phyloP scores from a whole-genome alignment of 331 rosid species.

The Phaseolus coccineus region DNA sequence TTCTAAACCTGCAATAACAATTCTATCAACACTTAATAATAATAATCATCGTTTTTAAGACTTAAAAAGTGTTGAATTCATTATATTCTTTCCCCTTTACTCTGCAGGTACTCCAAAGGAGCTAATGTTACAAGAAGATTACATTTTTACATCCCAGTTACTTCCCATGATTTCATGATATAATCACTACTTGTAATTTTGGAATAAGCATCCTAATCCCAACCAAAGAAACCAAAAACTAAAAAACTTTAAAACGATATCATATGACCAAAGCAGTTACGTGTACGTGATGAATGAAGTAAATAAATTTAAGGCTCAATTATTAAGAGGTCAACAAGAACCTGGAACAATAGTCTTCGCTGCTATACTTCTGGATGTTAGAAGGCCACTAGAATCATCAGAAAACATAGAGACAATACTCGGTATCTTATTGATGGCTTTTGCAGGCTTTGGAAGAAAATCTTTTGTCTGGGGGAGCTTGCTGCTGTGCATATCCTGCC shows the following conservation, averaged over 20 bases:
- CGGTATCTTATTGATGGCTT: constrained; percentile 51
- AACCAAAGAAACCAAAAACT: not conserved
- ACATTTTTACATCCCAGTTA: not conserved
- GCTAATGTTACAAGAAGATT: not conserved
- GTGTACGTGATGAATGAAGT: constrained; percentile 2
- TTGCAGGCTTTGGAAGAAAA: constrained; percentile 59
- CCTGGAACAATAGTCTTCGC: constrained; percentile 62
- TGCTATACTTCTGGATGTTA: constrained; percentile 53
- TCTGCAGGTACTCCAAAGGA: not conserved
- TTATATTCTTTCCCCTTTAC: too few species aligned
- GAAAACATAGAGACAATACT: constrained; percentile 42
- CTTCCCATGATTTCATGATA: not conserved
- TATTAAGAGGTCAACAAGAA: constrained; percentile 44
- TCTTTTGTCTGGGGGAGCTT: constrained; percentile 64
- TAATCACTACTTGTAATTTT: not conserved
- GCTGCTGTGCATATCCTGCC: constrained; percentile 56
- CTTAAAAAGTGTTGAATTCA: too few species aligned
- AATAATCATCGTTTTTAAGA: too few species aligned
- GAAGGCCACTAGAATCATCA: constrained; percentile 55
- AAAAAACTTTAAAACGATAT: not conserved
- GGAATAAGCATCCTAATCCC: not conserved
- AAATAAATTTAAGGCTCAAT: constrained; percentile 15
- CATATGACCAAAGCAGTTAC: not conserved
- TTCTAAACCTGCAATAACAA: constrained; percentile 62
- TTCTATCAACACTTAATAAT: not conserved